phyloP scores from a whole-genome alignment of 768 basidiomycete genomes.

The Serendipita vermifera region DNA sequence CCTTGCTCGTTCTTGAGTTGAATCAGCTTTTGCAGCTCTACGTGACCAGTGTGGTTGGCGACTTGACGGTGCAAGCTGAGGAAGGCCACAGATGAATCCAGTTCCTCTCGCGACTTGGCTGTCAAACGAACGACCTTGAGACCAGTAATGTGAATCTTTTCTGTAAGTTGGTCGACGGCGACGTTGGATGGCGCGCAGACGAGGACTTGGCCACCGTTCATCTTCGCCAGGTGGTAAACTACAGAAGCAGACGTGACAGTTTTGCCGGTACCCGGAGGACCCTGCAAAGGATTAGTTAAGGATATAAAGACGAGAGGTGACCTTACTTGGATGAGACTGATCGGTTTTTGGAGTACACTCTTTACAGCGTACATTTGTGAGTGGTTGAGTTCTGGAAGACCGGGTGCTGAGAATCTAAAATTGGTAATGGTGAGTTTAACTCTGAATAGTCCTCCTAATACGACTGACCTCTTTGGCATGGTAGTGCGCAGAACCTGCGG shows the following conservation, averaged over 20 bases:
- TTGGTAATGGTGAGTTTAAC: neutral
- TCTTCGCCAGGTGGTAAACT: conserved; percentile 96
- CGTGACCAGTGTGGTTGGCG: conserved; percentile 88
- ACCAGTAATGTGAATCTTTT: conserved; percentile 98
- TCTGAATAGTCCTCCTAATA: no score
- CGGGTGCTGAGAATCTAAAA: conserved; percentile 75
- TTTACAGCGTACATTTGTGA: conserved; percentile 99
- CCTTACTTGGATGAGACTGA: conserved; percentile 79
- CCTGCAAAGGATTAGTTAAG: conserved; percentile 25
- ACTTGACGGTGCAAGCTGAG: conserved; percentile 95
- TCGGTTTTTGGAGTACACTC: conserved; percentile 93
- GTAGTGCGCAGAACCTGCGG: conserved; percentile 82
- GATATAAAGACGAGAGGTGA: neutral
- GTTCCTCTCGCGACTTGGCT: conserved; percentile 94
- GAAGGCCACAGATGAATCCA: conserved; percentile 91
- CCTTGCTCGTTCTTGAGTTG: conserved; percentile 97
- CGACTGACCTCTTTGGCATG: conserved; percentile 67
- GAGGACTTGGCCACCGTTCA: conserved; percentile 98
- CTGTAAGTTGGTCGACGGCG: conserved; percentile 96
- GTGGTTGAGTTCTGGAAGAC: conserved; percentile 95
- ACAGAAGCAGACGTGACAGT: conserved; percentile 98
- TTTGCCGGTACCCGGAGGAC: conserved; percentile 97
- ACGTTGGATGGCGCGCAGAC: conserved; percentile 99
- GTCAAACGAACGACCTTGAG: conserved; percentile 95
- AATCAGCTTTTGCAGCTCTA: conserved; percentile 95